Evolutionary conservation across 495 filamentous ascomycete genomes (phyloP), one percentile per base, ranked within the genome.

Genomic region (Amphirosellinia nigrospora): DNA sequence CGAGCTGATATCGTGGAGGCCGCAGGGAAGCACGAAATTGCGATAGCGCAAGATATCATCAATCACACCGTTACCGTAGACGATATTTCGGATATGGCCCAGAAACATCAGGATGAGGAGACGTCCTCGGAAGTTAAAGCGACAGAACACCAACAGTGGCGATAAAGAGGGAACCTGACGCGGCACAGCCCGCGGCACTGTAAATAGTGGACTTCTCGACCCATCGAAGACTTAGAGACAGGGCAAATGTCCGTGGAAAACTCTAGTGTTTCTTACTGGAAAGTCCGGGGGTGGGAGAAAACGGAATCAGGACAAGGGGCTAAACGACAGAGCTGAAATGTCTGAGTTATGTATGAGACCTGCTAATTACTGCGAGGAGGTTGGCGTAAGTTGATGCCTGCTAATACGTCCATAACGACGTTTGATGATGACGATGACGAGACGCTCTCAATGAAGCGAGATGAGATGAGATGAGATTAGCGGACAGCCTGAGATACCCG

Each of bases 401-500:
- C 26, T 16, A 13, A 30, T 9, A 26, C 48, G 48, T 52, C 23
- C 3, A 15, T 11, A 3, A 10, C 8, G 21, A 56, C 9, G 28
- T 41, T 15, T 41, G 39, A 41, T 9, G 50, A 28, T 5, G 23
- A 41, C 3, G 50, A 28, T 5, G 23, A 61, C 21, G 58, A 53
- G 23, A 30, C 26, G 11, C 21, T 2, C 19, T 11, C 16, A 36
- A 36, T 19, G 2, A 58, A 32, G 32, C 32, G 32, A 36, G 32
- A 30, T 36, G 53, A 13, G 53, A 58, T 19, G 36, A n/a, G 4
- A 62, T 19, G 39, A 62, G 36, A 62, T n/a, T n/a, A n/a, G n/a
- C n/a, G 28, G 39, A 19, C 30, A 32, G 36, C 23, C 41, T 43
- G 6, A 62, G 59, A 62, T 62, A 62, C 59, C 59, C 11, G 45